Percentiles rank a stretch among this genome's conserved stretches.
phyloP scores from a whole-genome alignment of 2,329 filamentous ascomycete species.

The Arthroderma uncinatum region DNA sequence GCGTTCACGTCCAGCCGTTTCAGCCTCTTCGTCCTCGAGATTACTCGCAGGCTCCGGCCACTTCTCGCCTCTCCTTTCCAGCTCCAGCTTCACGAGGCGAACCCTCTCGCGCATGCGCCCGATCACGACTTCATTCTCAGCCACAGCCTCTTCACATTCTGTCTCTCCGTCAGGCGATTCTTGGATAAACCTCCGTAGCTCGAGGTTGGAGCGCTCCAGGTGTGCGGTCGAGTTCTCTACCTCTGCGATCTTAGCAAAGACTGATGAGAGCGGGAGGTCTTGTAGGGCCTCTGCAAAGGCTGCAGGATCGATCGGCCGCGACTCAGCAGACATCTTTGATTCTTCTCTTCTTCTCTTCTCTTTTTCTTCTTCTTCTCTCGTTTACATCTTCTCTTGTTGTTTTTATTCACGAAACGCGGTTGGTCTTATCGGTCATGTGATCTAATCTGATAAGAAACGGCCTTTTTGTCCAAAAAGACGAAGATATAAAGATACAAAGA shows the following conservation, averaged over 20 bases:
- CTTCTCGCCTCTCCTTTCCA: conserved; percentile 44
- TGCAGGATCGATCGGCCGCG: conserved; percentile 39
- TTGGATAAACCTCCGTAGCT: conserved; percentile 42
- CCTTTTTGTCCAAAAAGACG: background rate
- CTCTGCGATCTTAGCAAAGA: conserved; percentile 52
- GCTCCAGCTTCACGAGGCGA: conserved; percentile 39
- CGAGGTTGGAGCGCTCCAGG: conserved; percentile 46
- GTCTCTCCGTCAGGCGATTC: conserved; percentile 36
- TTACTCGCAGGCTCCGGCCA: conserved; percentile 30
- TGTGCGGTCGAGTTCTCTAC: conserved; percentile 50
- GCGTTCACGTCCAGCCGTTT: background rate
- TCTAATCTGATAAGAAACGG: conserved; percentile 1
- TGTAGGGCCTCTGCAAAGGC: conserved; percentile 47
- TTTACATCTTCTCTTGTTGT: background rate
- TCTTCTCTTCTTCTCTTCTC: background rate
- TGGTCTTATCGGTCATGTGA: background rate
- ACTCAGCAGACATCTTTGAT: conserved; percentile 15
- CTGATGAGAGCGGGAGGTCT: conserved; percentile 45
- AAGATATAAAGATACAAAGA: background rate
- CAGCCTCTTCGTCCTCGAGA: background rate
- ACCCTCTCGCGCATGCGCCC: conserved; percentile 46
- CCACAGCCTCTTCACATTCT: conserved; percentile 46
- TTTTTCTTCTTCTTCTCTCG: background rate
- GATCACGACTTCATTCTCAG: conserved; percentile 49
- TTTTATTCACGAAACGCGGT: background rate